phyloP scores from a whole-genome alignment of 1,284 basidiomycete genomes.

The Malassezia nana region DNA sequence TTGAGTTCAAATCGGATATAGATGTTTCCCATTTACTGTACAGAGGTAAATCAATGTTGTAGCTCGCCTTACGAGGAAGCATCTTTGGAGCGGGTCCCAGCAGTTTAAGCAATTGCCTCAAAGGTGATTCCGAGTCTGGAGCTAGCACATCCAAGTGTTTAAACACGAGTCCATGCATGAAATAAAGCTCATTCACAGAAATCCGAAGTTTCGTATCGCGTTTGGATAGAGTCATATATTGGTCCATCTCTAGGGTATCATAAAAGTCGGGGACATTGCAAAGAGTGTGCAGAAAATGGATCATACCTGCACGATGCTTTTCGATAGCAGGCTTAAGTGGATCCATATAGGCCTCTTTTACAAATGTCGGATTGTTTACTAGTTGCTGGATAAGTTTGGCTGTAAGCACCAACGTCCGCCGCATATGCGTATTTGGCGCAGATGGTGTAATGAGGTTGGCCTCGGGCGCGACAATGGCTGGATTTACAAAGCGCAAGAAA shows the following conservation, averaged over 20 bases:
- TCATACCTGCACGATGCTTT: conserved; percentile 92
- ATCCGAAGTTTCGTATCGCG: conserved; percentile 97
- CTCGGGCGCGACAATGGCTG: conserved; percentile 98
- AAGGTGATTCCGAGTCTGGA: conserved; percentile 90
- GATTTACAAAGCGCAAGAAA: conserved; percentile 99
- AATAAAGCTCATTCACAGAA: conserved; percentile 97
- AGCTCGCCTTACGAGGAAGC: conserved; percentile 94
- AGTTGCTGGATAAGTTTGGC: conserved; percentile 99
- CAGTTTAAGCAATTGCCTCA: conserved; percentile 90
- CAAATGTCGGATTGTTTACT: conserved; percentile 94
- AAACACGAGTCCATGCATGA: conserved; percentile 84
- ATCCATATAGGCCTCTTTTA: conserved; percentile 98
- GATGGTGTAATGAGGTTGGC: conserved; percentile 99
- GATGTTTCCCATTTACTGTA: conserved; percentile 99
- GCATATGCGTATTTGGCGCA: conserved; percentile 89
- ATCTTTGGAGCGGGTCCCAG: conserved; percentile 82
- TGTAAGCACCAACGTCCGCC: conserved; percentile 89
- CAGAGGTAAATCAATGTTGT: conserved; percentile 78
- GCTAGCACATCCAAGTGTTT: conserved; percentile 92
- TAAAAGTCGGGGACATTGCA: conserved; percentile 99
- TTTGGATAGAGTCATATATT: conserved; percentile 99
- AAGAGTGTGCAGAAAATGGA: conserved; percentile 86
- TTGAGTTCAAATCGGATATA: conserved; percentile 89
- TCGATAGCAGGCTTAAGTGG: conserved; percentile 96
- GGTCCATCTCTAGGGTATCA: conserved; percentile 98